A percentile compares a stretch with the other conserved stretches of the same genome.
Evolutionary conservation across 345 rosid species (phyloP).

Genomic region (Aquilaria sinensis): DNA sequence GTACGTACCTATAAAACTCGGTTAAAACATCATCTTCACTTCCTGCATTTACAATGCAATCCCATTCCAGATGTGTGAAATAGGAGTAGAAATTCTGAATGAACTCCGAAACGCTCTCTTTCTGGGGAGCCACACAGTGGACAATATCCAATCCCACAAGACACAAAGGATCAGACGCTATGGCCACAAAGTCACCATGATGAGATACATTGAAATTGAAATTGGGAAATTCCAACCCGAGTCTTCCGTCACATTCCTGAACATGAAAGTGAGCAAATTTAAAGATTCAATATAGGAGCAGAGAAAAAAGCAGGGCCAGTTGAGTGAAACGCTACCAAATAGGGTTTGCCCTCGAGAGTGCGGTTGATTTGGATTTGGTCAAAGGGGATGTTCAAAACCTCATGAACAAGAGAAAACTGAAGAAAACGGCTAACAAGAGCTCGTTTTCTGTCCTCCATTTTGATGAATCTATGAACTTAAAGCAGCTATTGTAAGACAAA

Average conservation of each 20-base stretch:
- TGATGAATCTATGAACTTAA: slow-evolving; percentile 33
- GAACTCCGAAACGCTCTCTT: slow-evolving; percentile 39
- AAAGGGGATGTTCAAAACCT: slow-evolving; percentile 38
- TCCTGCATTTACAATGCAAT: slow-evolving; percentile 35
- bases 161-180: slow-evolving; percentile 70
- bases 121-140: slow-evolving; percentile 25
- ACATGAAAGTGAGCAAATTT: slow-evolving; percentile 6
- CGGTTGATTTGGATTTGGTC: slow-evolving; percentile 41
- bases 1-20: slow-evolving; percentile 54
- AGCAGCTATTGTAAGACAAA: not conserved
- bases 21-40: slow-evolving; percentile 28
- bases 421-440: slow-evolving; percentile 59
- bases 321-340: slow-evolving; percentile 32
- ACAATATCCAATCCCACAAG: slow-evolving; percentile 68
- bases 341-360: slow-evolving; percentile 59
- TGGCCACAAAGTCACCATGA: slow-evolving; percentile 66
- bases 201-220: slow-evolving; percentile 73
- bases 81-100: slow-evolving; percentile 41
- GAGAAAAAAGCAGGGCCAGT: not conserved
- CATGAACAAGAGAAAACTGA: slow-evolving; percentile 42
- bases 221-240: slow-evolving; percentile 33
- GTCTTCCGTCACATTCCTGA: slow-evolving; percentile 32
- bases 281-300: not conserved
- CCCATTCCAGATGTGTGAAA: slow-evolving; percentile 59
- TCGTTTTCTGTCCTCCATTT: slow-evolving; percentile 50